Conservation (phyloP, 352 stramenopile genomes). For the Peronospora farinosa region DNA sequence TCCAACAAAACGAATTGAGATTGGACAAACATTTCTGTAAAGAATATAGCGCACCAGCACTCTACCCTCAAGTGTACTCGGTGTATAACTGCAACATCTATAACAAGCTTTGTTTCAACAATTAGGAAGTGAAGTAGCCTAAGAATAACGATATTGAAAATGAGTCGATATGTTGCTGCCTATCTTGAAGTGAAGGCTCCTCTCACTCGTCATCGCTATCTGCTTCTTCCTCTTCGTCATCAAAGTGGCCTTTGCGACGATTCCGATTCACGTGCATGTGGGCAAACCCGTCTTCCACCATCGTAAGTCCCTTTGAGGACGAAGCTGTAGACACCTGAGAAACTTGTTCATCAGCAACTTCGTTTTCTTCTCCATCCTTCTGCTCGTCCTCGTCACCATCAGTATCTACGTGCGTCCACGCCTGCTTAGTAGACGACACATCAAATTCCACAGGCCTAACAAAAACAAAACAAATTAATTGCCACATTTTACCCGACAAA, state of each 20-base stretch:
- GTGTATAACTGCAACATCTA: too few species aligned
- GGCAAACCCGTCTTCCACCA: conserved; percentile 45
- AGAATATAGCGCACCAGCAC: too few species aligned
- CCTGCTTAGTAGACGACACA: conserved; percentile 5
- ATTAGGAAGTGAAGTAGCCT: too few species aligned
- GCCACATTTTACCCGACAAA: conserved; percentile 26
- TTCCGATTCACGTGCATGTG: conserved; percentile 71
- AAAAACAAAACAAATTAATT: background rate
- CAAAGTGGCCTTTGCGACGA: conserved; percentile 65
- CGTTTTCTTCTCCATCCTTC: conserved; percentile 14
- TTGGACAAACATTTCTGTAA: too few species aligned
- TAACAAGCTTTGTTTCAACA: too few species aligned
- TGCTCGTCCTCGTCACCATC: conserved; percentile 16
- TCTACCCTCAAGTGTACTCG: too few species aligned
- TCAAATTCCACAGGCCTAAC: conserved; percentile 59
- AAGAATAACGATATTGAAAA: conserved; percentile 34
- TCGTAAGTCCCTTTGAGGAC: conserved; percentile 45
- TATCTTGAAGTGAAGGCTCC: background rate
- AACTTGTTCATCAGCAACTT: conserved; percentile 15
- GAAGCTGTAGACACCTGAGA: conserved; percentile 1
- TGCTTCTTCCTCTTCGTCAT: conserved; percentile 56
- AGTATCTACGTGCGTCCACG: conserved; percentile 7
- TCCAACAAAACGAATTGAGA: too few species aligned
- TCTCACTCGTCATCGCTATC: conserved; percentile 44
- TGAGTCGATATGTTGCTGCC: conserved; percentile 10